Evolutionary conservation across 768 basidiomycete genomes (phyloP).

Genomic region (Trametes coccinea): DNA sequence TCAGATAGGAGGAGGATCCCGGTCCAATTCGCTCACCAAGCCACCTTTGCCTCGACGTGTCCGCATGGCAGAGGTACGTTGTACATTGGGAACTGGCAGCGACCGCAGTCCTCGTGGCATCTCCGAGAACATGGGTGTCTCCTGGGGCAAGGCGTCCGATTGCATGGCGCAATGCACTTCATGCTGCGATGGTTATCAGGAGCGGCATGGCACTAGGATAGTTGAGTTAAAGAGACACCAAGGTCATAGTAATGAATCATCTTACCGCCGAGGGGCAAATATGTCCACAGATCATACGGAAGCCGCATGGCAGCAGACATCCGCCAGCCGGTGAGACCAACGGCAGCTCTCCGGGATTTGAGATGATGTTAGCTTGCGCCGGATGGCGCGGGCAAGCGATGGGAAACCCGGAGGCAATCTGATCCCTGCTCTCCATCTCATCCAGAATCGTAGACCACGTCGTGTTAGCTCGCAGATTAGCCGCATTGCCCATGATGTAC

Average conservation of each 20-base stretch:
- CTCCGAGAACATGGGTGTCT: conserved; percentile 57
- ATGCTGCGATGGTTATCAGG: conserved; percentile 53
- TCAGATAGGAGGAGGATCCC: neutral
- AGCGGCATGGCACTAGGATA: conserved; percentile 58
- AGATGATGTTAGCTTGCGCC: conserved; percentile 41
- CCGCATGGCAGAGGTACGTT: conserved; percentile 59
- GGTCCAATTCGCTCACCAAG: conserved; percentile 28
- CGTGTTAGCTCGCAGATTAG: conserved; percentile 46
- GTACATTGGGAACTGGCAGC: conserved; percentile 49
- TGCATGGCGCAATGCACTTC: conserved; percentile 50
- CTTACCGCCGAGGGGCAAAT: conserved; percentile 60
- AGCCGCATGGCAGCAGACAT: conserved; percentile 58
- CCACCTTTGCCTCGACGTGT: conserved; percentile 39
- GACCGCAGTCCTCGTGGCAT: conserved; percentile 55
- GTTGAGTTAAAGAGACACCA: neutral
- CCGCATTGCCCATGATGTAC: conserved; percentile 69
- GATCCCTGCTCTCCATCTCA: conserved; percentile 50
- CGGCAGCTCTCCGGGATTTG: conserved; percentile 52
- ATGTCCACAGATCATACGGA: conserved; percentile 60
- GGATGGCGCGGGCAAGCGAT: conserved; percentile 59
- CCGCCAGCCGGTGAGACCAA: conserved; percentile 59
- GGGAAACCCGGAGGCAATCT: conserved; percentile 55
- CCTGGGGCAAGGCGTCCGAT: conserved; percentile 49
- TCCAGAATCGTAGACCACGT: conserved; percentile 63
- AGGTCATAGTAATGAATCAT: neutral